These are phyloP conservation scores for Paratrimastix pyriformis DNA, from an alignment of 78 protist genomes.

Conservation along the genomic window DNA sequence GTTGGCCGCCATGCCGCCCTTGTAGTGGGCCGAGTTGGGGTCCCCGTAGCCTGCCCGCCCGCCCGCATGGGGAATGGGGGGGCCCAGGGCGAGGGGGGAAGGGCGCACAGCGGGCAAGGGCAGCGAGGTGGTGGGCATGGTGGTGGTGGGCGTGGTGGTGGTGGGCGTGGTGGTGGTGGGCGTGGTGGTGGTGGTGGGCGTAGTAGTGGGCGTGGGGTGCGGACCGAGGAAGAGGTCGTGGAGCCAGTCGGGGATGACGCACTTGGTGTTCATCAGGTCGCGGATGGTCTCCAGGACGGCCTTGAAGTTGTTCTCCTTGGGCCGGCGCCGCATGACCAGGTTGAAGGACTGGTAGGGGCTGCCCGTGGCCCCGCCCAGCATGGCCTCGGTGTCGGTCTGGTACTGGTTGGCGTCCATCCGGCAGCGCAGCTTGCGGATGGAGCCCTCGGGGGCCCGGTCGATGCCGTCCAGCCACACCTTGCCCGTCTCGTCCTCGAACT, in stretches of 20 bases:
- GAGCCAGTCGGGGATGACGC: conserved; percentile 76
- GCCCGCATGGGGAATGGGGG: background rate
- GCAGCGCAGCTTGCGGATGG: background rate
- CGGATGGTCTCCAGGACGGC: conserved; percentile 80
- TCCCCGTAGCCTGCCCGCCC: conserved; percentile 4
- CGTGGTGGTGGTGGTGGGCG: no score
- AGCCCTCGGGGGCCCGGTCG: background rate
- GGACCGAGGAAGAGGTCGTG: conserved; percentile 22
- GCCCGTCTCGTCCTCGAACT: conserved; percentile 40
- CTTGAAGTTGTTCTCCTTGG: conserved; percentile 73
- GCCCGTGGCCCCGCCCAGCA: background rate
- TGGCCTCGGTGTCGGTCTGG: conserved; percentile 10
- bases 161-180: no score
- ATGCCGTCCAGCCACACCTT: conserved; percentile 11
- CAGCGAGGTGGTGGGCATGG: no score
- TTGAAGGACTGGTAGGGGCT: conserved; percentile 50
- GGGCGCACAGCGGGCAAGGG: no score
- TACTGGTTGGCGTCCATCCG: conserved; percentile 28
- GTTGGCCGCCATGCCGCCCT: background rate
- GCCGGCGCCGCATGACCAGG: conserved; percentile 66
- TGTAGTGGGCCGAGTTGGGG: conserved; percentile 23
- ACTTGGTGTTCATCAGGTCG: conserved; percentile 38
- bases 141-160: no score
- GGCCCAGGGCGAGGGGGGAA: no score
- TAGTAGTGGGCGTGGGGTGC: no score